A percentile compares a stretch with the other conserved stretches of the same genome.
These are phyloP conservation scores for Ustilago shanxiensis DNA, from an alignment of 1,284 basidiomycete species.

Conservation along the genomic window DNA sequence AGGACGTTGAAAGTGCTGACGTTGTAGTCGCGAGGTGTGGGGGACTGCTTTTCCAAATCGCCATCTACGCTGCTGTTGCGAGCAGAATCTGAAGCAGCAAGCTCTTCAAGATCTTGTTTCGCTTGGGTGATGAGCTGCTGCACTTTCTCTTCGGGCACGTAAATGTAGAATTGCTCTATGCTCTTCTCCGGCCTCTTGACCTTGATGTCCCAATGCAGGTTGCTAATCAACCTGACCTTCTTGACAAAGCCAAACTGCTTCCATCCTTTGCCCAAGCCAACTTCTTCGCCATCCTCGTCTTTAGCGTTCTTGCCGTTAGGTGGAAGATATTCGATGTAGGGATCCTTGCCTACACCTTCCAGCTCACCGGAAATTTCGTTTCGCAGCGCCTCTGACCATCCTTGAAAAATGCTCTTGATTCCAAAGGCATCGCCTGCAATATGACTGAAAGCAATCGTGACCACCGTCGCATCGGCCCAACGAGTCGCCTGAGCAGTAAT, in stretches of 20 bases:
- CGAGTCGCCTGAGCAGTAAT: conserved; percentile 30
- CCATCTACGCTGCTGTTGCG: neutral
- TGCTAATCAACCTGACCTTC: conserved; percentile 17
- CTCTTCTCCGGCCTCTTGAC: conserved; percentile 23
- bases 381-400: conserved; percentile 6
- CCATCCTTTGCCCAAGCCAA: conserved; percentile 22
- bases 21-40: neutral
- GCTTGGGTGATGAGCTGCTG: conserved; percentile 17
- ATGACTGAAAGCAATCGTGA: conserved; percentile 33
- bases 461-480: conserved; percentile 19
- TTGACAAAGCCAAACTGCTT: conserved; percentile 10
- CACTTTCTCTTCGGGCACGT: conserved; percentile 24
- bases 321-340: conserved; percentile 18
- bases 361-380: neutral
- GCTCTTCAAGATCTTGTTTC: conserved; percentile 6
- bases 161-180: conserved; percentile 33
- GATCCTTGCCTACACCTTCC: conserved; percentile 18
- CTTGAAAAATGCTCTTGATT: conserved; percentile 19
- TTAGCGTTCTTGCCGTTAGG: neutral
- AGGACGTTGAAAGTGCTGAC: conserved; percentile 37
- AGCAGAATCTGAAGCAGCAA: neutral
- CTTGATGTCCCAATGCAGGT: conserved; percentile 29
- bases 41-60: conserved; percentile 10
- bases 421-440: conserved; percentile 21
- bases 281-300: conserved; percentile 4